A percentile compares a stretch with the other conserved stretches of the same genome.
Evolutionary conservation across 352 stramenopile genomes (phyloP).

Genomic region (Blastocystis hominis): DNA sequence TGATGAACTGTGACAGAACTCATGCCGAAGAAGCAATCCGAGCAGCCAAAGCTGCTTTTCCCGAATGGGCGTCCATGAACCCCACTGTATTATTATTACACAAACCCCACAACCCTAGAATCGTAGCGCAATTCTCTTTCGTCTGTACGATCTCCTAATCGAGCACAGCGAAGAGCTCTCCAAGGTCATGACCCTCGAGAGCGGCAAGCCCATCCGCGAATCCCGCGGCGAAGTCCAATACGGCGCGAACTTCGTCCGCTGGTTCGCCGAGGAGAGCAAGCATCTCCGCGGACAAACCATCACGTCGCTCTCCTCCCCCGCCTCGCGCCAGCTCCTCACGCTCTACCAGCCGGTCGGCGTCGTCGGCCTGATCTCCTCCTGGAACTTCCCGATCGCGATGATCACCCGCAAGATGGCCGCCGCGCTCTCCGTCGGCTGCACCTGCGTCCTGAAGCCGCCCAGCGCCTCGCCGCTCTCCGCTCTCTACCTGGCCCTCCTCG

Average conservation of each 20-base stretch:
- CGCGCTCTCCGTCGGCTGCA: constrained; percentile 83
- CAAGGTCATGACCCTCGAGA: constrained; percentile 87
- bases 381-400: constrained; percentile 97
- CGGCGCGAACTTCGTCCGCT: constrained; percentile 84
- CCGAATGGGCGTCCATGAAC: constrained; percentile 69
- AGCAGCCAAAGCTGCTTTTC: constrained; percentile 67
- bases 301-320: constrained; percentile 62
- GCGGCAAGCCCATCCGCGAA: constrained; percentile 87
- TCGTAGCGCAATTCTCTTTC: background rate
- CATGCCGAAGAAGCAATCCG: constrained; percentile 72
- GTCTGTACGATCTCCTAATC: constrained; percentile 57
- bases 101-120: background rate
- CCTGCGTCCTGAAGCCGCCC: constrained; percentile 85
- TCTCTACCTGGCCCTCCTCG: constrained; percentile 79
- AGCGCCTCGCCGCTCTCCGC: constrained; percentile 88
- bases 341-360: constrained; percentile 83
- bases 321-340: constrained; percentile 69
- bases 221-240: constrained; percentile 84
- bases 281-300: constrained; percentile 74
- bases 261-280: constrained; percentile 85
- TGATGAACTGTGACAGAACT: constrained; percentile 68
- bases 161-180: constrained; percentile 72
- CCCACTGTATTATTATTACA: constrained; percentile 63
- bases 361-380: constrained; percentile 84
- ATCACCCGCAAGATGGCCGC: constrained; percentile 88